Conservation (phyloP, 2,329 filamentous ascomycete genomes). For the Aspergillus flavus region DNA sequence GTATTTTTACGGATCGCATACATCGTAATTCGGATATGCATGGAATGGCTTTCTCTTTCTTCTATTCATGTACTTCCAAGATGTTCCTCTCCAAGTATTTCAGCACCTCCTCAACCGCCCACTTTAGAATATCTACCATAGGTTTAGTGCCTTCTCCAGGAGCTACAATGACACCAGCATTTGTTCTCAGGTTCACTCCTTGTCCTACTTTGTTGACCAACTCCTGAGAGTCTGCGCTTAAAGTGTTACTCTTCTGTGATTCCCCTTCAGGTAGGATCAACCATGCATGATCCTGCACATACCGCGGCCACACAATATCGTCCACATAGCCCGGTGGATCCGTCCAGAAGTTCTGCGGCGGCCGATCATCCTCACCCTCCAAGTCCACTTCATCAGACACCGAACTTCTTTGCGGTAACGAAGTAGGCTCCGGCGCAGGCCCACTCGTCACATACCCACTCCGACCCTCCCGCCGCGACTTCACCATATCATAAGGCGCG, state of each 20-base stretch:
- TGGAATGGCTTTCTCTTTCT: not conserved
- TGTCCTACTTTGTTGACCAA: slow-evolving; percentile 34
- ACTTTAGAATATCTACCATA: slow-evolving; percentile 65
- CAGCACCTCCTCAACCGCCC: slow-evolving; percentile 69
- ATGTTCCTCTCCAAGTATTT: slow-evolving; percentile 24
- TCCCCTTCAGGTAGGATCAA: slow-evolving; percentile 71
- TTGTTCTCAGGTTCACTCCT: slow-evolving; percentile 46
- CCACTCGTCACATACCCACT: slow-evolving; percentile 52
- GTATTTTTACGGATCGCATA: not conserved
- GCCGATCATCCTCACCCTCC: slow-evolving; percentile 36
- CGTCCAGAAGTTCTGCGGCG: slow-evolving; percentile 81
- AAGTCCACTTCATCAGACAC: slow-evolving; percentile 28
- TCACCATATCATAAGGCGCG: slow-evolving; percentile 59
- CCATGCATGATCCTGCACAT: slow-evolving; percentile 78
- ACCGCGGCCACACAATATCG: slow-evolving; percentile 93
- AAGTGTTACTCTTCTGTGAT: slow-evolving; percentile 36
- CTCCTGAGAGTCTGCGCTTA: slow-evolving; percentile 34
- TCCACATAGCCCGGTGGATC: slow-evolving; percentile 96
- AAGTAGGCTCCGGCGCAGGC: slow-evolving; percentile 32
- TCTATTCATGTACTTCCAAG: not conserved
- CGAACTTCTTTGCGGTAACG: slow-evolving; percentile 4
- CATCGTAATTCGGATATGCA: not conserved
- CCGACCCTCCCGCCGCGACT: slow-evolving; percentile 43
- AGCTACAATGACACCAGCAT: slow-evolving; percentile 49
- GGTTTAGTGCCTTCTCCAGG: slow-evolving; percentile 57